Evolutionary conservation across 331 rosid species (phyloP).

Genomic region (Malus hybrid): DNA sequence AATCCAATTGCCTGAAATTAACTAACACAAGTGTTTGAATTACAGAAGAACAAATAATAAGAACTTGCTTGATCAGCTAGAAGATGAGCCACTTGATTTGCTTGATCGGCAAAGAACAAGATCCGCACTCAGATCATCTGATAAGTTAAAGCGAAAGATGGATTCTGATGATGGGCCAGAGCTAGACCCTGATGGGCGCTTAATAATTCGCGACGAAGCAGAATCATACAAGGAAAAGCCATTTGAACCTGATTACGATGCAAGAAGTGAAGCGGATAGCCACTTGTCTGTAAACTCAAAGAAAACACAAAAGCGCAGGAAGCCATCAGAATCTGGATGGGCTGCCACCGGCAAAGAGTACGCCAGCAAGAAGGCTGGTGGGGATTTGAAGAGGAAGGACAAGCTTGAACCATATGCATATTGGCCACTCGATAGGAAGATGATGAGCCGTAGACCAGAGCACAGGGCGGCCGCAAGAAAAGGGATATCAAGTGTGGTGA

Average conservation of each 20-base stretch:
- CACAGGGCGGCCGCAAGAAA: slow-evolving; percentile 72
- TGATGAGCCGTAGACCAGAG: slow-evolving; percentile 87
- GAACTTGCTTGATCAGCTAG: slow-evolving; percentile 54
- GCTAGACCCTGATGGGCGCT: slow-evolving; percentile 70
- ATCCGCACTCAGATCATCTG: slow-evolving; percentile 54
- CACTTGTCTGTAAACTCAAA: slow-evolving; percentile 41
- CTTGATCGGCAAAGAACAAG: slow-evolving; percentile 69
- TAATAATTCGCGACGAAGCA: slow-evolving; percentile 54
- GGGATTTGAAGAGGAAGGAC: slow-evolving; percentile 76
- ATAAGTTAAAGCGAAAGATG: slow-evolving; percentile 47
- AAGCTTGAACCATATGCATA: slow-evolving; percentile 85
- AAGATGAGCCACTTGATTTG: slow-evolving; percentile 85
- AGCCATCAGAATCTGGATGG: slow-evolving; percentile 69
- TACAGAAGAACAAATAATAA: slow-evolving; percentile 29
- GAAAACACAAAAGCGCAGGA: slow-evolving; percentile 57
- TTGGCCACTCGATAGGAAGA: slow-evolving; percentile 91
- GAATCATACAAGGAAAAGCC: slow-evolving; percentile 20
- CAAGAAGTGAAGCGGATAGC: slow-evolving; percentile 54
- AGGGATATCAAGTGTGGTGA: slow-evolving; percentile 83
- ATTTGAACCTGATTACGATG: slow-evolving; percentile 29
- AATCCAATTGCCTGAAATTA: background rate
- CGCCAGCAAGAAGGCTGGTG: slow-evolving; percentile 74
- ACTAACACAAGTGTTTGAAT: background rate
- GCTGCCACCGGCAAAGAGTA: slow-evolving; percentile 80
- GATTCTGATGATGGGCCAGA: slow-evolving; percentile 50